These are phyloP conservation scores for Venturia pyrina DNA, from an alignment of 2,329 filamentous ascomycete species.

Conservation along the genomic window DNA sequence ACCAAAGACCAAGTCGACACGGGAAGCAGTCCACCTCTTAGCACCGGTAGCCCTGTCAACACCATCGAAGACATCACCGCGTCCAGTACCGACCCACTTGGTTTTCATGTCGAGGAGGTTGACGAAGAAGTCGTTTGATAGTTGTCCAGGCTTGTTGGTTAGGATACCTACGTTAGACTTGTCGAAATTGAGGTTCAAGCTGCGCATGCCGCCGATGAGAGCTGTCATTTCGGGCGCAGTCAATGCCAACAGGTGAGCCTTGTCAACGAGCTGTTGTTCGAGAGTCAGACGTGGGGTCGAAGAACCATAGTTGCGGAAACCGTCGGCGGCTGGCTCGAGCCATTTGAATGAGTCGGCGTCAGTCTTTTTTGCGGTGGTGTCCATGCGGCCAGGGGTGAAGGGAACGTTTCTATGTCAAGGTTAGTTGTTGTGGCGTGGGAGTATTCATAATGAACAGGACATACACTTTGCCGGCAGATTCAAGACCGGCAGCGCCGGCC, in stretches of 20 bases:
- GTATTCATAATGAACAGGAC: conserved; percentile 29
- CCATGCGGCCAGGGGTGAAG: conserved; percentile 62
- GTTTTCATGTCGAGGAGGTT: conserved; percentile 62
- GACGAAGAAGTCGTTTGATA: conserved; percentile 75
- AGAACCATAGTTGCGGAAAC: conserved; percentile 70
- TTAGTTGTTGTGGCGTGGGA: background rate
- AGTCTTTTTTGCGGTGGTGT: conserved; percentile 63
- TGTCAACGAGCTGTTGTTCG: conserved; percentile 63
- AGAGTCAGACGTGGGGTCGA: conserved; percentile 49
- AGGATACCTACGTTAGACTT: conserved; percentile 58
- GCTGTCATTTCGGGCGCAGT: conserved; percentile 61
- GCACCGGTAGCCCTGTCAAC: conserved; percentile 53
- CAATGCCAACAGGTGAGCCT: conserved; percentile 59
- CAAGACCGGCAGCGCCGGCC: conserved; percentile 58
- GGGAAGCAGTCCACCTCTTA: conserved; percentile 60
- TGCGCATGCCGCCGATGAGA: conserved; percentile 61
- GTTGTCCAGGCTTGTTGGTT: conserved; percentile 54
- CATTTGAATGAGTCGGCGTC: conserved; percentile 53
- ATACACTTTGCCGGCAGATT: conserved; percentile 54
- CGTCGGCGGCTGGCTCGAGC: conserved; percentile 61
- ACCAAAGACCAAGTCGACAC: conserved; percentile 60
- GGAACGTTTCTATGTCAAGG: conserved; percentile 21
- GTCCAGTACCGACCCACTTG: conserved; percentile 48
- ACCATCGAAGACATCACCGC: conserved; percentile 52
- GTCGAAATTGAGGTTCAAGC: conserved; percentile 60